Evolutionary conservation across 371 early-diverging fungal genomes (phyloP).

Genomic region (Apophysomyces variabilis): DNA sequence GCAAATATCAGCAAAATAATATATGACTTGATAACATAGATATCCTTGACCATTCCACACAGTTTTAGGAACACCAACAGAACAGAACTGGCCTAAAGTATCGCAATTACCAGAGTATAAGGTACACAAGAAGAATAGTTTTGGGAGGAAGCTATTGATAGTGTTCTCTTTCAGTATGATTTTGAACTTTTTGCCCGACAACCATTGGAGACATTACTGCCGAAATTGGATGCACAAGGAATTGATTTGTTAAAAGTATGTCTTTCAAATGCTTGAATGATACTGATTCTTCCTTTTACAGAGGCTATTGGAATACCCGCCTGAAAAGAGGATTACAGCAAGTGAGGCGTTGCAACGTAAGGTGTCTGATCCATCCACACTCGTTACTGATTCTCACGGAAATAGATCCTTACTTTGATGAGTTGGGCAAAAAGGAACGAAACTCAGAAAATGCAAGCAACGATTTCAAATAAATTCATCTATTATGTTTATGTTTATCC

Average conservation of each 20-base stretch:
- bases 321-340: slow-evolving; percentile 77
- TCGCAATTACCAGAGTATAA: slow-evolving; percentile 92
- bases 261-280: not conserved
- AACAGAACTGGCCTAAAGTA: slow-evolving; percentile 90
- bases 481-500: too few relatives aligned
- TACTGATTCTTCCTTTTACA: slow-evolving; percentile 14
- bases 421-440: slow-evolving; percentile 47
- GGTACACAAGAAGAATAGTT: slow-evolving; percentile 24
- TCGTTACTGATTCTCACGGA: not conserved
- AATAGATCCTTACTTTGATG: slow-evolving; percentile 59
- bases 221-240: slow-evolving; percentile 82
- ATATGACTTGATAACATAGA: not conserved
- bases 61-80: slow-evolving; percentile 90
- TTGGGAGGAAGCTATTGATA: not conserved
- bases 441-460: slow-evolving; percentile 10
- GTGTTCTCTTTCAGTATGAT: slow-evolving; percentile 48
- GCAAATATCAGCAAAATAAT: not conserved
- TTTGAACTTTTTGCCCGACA: slow-evolving; percentile 77
- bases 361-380: slow-evolving; percentile 19
- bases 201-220: slow-evolving; percentile 72
- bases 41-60: slow-evolving; percentile 29
- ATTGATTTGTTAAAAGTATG: slow-evolving; percentile 76
- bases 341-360: slow-evolving; percentile 73
- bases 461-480: slow-evolving; percentile 14
- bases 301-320: slow-evolving; percentile 73